Base-by-base conservation (phyloP, 805 yeast species). In the Candida namnaoensis region DNA sequence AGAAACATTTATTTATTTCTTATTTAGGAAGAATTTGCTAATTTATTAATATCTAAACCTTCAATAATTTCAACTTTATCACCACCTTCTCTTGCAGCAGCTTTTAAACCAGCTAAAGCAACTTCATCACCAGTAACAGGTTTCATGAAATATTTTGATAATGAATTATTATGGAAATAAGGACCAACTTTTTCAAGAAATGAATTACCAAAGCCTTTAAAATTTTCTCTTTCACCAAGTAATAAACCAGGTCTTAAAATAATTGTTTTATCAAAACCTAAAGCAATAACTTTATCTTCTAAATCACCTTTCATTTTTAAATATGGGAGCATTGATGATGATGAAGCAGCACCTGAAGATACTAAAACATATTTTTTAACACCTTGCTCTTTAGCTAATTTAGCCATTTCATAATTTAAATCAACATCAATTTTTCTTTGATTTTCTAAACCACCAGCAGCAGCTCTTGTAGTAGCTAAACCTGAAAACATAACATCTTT, bases 171-270 rank as follows among this genome's bases (percentile, higher is more conserved):
- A 19, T 19, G 19, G 19, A 19, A 4, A 66, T 36, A 30, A 54
- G 44, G 37, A 69, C 69, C 13, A 75, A 15, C 3, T 49, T 58
- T 12, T 56, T 61, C 12, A 56, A 57, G 19, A 2, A 62, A 3
- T 12, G 46, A 53, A 42, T 64, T 69, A 5, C 56, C 56, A 5
- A 62, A 48, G 0, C 74, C 76, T 41, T 68, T 71, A 2, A 60
- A 44, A 7, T 46, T 41, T 15, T 64, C 68, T 52, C 95, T 68
- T 27, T 74, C 72, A 5, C 95, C 95, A 6, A 85, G 51, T 33
- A 88, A 63, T 1, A 68, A 58, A 12, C 96, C 96, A 0, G 96
- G 96, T 53, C 86, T 72, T 42, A 88, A 59, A 46, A 88, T 82
- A 40, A 87, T 73, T 1, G 88, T 78, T 41, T 77, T 68, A n/a